Percentiles rank a stretch among this genome's conserved stretches.
Conservation (phyloP, 2,329 filamentous ascomycete species). For the Ceratocystis cacaofunesta region DNA sequence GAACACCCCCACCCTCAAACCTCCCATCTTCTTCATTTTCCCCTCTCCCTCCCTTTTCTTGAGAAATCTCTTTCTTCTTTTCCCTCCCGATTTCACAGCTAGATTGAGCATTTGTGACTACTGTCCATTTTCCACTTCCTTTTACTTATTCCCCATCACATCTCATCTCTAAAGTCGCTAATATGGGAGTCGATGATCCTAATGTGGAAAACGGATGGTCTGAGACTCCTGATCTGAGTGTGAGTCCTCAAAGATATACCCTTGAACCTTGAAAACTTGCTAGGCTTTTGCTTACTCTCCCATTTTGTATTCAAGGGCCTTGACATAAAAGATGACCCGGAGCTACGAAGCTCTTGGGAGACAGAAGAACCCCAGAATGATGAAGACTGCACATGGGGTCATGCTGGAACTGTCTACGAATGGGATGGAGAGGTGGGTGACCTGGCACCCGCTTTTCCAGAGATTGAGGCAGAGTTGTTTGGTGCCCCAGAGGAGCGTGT, state of each 20-base stretch:
- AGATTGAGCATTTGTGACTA: not conserved
- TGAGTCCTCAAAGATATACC: not conserved
- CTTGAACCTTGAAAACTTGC: not conserved
- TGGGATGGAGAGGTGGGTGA: slow-evolving; percentile 81
- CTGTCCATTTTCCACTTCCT: not conserved
- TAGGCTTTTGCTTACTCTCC: not conserved
- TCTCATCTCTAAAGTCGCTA: not conserved
- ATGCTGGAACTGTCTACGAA: slow-evolving; percentile 44
- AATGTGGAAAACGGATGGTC: not conserved
- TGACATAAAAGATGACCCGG: not conserved
- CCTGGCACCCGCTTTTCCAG: slow-evolving; percentile 53
- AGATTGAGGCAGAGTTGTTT: slow-evolving; percentile 66
- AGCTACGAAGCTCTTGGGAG: not conserved
- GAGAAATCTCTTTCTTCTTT: not conserved
- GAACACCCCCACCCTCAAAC: not conserved
- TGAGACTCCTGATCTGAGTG: not conserved
- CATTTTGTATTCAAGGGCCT: not conserved
- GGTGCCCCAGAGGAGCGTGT: slow-evolving; percentile 37
- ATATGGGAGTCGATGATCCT: not conserved
- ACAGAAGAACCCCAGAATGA: not conserved
- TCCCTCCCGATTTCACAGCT: too few relatives aligned
- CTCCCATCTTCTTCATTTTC: not conserved
- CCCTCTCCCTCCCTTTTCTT: not conserved
- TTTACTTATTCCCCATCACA: too few relatives aligned
- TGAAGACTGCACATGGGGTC: not conserved